phyloP scores from a whole-genome alignment of 1,284 basidiomycete species.

The Sanguinoderma infundibulare region DNA sequence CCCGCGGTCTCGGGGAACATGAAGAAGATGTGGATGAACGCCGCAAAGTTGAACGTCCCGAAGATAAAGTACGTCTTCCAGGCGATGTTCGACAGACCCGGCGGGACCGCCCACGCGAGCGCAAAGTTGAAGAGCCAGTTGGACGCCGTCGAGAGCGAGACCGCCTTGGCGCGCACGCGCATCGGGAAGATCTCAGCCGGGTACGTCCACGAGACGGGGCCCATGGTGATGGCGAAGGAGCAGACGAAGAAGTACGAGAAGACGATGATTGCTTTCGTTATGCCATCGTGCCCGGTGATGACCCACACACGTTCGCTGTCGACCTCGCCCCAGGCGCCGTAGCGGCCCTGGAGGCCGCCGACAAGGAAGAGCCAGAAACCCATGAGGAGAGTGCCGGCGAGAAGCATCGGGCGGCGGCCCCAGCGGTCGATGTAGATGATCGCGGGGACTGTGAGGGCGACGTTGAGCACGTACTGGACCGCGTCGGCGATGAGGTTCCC shows the following conservation, averaged over 20 bases:
- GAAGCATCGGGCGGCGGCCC: conserved; percentile 80
- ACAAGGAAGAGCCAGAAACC: conserved; percentile 79
- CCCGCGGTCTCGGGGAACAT: conserved; percentile 79
- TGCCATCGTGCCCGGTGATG: conserved; percentile 55
- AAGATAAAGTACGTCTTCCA: conserved; percentile 72
- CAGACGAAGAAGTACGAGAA: conserved; percentile 80
- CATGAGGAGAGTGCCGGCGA: conserved; percentile 69
- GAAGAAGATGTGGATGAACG: conserved; percentile 71
- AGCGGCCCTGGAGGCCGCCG: conserved; percentile 72
- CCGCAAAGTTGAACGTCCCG: conserved; percentile 76
- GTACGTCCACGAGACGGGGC: conserved; percentile 54
- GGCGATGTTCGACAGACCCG: conserved; percentile 44
- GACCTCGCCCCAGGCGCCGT: conserved; percentile 62
- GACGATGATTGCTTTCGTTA: conserved; percentile 74
- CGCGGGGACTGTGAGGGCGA: conserved; percentile 71
- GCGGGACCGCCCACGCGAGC: conserved; percentile 59
- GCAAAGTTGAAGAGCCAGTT: conserved; percentile 80
- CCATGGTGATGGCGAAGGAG: conserved; percentile 77
- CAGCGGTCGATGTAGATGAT: conserved; percentile 80
- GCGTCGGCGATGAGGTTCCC: conserved; percentile 78
- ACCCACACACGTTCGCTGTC: conserved; percentile 59
- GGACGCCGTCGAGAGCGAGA: conserved; percentile 60
- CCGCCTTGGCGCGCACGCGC: conserved; percentile 75
- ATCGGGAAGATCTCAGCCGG: conserved; percentile 61
- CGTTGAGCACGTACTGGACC: conserved; percentile 81